Conservation (phyloP, 768 basidiomycete genomes). For the Symmetrospora coprosmae region DNA sequence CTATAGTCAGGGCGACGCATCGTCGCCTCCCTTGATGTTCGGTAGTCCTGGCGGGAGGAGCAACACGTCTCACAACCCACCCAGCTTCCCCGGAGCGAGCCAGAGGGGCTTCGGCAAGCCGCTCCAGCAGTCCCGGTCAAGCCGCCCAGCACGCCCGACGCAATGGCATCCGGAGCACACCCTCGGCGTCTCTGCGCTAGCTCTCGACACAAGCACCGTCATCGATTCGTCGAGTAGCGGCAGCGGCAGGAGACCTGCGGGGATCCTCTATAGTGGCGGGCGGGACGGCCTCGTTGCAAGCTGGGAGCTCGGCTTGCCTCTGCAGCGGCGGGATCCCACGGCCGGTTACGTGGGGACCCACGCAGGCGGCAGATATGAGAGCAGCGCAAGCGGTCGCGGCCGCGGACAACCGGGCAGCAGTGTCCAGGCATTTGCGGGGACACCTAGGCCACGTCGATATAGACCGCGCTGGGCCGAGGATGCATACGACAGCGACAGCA, state of each 20-base stretch:
- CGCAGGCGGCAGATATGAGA: background rate
- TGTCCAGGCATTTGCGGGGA: background rate
- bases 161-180: slow-evolving; percentile 23
- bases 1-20: no score
- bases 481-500: slow-evolving; percentile 5
- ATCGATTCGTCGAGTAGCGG: background rate
- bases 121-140: background rate
- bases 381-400: background rate
- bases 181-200: slow-evolving; percentile 30
- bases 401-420: background rate
- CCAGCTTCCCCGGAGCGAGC: no score
- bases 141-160: background rate
- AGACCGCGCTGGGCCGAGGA: slow-evolving; percentile 18
- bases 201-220: slow-evolving; percentile 30
- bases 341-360: background rate
- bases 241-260: slow-evolving; percentile 3
- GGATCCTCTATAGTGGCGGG: slow-evolving; percentile 32
- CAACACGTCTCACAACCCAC: background rate
- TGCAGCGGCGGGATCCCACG: slow-evolving; percentile 19
- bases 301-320: slow-evolving; percentile 31
- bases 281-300: slow-evolving; percentile 31
- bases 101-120: no score
- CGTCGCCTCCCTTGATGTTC: no score
- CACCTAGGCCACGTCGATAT: background rate
- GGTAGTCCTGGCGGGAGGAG: no score